Evolutionary conservation across 2,329 filamentous ascomycete species (phyloP).

Genomic region (Xylariaceae sp.): DNA sequence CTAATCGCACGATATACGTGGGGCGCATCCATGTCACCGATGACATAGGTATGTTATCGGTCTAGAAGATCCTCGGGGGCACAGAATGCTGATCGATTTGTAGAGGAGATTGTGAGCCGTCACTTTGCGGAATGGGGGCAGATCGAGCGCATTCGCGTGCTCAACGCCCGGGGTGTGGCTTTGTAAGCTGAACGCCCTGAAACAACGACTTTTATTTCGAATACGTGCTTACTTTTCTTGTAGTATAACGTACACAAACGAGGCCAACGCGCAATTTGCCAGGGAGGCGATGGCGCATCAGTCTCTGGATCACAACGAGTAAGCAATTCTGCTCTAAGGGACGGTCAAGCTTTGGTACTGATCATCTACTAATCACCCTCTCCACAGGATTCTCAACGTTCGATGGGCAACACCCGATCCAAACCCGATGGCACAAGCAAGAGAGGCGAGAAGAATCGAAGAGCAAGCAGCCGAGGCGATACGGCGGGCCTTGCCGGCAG

Average conservation of each 20-base stretch:
- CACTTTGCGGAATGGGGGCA: conserved; percentile 98
- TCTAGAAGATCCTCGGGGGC: neutral
- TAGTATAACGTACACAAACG: conserved; percentile 79
- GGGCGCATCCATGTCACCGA: conserved; percentile 93
- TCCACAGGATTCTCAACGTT: conserved; percentile 77
- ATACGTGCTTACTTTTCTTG: neutral
- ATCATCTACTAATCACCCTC: too few species aligned
- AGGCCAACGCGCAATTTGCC: conserved; percentile 83
- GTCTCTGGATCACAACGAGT: conserved; percentile 78
- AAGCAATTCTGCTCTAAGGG: neutral
- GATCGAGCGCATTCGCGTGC: conserved; percentile 78
- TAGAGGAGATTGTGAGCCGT: conserved; percentile 83
- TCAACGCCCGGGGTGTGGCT: conserved; percentile 83
- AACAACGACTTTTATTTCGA: neutral
- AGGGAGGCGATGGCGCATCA: conserved; percentile 97
- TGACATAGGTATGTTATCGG: conserved; percentile 55
- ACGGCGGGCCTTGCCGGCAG: conserved; percentile 75
- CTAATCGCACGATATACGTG: conserved; percentile 90
- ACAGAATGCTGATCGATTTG: conserved; percentile 3
- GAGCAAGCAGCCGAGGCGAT: conserved; percentile 96
- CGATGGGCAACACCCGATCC: conserved; percentile 96
- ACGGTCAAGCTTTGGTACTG: too few species aligned
- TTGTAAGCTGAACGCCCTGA: conserved; percentile 49
- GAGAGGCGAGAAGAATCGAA: conserved; percentile 82
- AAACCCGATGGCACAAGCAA: conserved; percentile 88